phyloP scores from a whole-genome alignment of 2,329 filamentous ascomycete species.

The Ceratocystiopsis minuta region DNA sequence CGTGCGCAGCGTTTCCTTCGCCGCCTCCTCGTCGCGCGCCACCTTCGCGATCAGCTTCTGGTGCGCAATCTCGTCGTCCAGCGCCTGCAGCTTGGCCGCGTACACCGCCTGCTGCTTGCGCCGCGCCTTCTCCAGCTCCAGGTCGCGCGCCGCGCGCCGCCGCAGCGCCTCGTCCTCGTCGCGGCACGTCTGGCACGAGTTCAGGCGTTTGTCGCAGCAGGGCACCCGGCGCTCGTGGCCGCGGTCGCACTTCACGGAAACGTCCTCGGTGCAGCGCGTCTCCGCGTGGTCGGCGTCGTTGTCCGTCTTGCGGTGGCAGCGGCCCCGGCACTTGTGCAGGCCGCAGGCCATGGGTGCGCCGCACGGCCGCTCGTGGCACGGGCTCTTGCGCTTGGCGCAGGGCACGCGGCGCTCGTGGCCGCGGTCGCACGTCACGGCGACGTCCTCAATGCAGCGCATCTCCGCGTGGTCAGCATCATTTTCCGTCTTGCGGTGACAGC shows the following conservation, averaged over 20 bases:
- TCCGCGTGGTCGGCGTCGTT: too few relatives aligned
- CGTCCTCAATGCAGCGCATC: too few relatives aligned
- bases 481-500: too few relatives aligned
- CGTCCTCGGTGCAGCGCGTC: too few relatives aligned
- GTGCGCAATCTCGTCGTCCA: conserved; percentile 37
- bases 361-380: too few relatives aligned
- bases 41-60: conserved; percentile 25
- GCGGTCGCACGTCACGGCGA: too few relatives aligned
- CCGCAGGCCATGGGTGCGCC: too few relatives aligned
- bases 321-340: too few relatives aligned
- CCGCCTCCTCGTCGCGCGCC: conserved; percentile 24
- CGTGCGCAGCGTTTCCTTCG: conserved; percentile 25
- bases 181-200: conserved; percentile 32
- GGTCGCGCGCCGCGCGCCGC: conserved; percentile 25
- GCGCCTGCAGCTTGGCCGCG: conserved; percentile 22
- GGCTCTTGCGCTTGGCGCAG: too few relatives aligned
- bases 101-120: conserved; percentile 27
- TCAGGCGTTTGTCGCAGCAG: conserved; percentile 27
- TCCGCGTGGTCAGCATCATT: too few relatives aligned
- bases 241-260: conserved; percentile 31
- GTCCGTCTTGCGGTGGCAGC: too few relatives aligned
- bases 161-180: conserved; percentile 27
- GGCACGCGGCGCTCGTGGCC: too few relatives aligned
- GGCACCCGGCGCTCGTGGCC: conserved; percentile 28
- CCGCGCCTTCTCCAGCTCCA: conserved; percentile 31